Conservation (phyloP, 441 rosid genomes). For the Euphorbia corollata region DNA sequence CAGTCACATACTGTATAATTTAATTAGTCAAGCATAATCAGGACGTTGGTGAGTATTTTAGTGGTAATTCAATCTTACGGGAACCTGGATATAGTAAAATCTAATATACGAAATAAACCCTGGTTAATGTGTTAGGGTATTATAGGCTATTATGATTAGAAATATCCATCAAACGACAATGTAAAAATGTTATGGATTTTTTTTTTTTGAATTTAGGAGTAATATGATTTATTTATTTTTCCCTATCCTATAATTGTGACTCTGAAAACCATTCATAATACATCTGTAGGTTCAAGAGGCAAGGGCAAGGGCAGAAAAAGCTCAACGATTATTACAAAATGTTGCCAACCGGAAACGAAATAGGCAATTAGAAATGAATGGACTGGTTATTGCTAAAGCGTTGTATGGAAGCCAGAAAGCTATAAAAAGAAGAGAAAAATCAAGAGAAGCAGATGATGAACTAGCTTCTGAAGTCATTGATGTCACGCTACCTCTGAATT, state of each 20-base stretch:
- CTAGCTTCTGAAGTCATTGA: conserved; percentile 53
- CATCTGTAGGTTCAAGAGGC: conserved; percentile 63
- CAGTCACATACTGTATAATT: neutral
- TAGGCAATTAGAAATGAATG: conserved; percentile 59
- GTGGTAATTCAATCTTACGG: neutral
- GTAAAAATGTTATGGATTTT: neutral
- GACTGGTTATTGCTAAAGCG: conserved; percentile 69
- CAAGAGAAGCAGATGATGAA: conserved; percentile 30
- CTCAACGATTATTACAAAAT: conserved; percentile 64
- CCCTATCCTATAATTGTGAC: conserved; percentile 4
- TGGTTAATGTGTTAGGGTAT: neutral
- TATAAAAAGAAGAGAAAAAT: conserved; percentile 38
- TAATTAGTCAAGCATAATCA: neutral
- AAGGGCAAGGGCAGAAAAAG: conserved; percentile 63
- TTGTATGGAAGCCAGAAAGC: conserved; percentile 65
- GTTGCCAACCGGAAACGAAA: conserved; percentile 80
- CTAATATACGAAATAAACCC: neutral
- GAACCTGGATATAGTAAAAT: neutral
- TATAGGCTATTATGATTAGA: neutral
- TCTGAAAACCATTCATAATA: conserved; percentile 10
- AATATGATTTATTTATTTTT: neutral
- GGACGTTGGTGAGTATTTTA: neutral
- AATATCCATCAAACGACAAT: neutral
- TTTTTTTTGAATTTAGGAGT: neutral
- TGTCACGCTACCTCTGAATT: conserved; percentile 85